phyloP scores from a whole-genome alignment of 2,329 filamentous ascomycete species.

The Ceratocystis alfenasii region DNA sequence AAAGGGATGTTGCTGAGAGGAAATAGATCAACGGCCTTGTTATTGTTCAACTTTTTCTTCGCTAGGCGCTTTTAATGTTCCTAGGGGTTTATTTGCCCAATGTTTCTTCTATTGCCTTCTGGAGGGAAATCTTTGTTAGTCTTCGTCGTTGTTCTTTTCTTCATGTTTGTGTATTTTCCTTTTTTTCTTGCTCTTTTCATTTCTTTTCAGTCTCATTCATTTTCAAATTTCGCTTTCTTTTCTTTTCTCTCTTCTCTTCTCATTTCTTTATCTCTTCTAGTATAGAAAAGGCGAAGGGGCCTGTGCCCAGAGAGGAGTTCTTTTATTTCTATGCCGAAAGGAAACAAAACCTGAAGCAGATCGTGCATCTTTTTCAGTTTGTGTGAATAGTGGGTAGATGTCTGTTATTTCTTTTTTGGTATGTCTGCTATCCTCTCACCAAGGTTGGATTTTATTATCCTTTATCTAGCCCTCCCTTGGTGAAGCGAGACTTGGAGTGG shows the following conservation, averaged over 20 bases:
- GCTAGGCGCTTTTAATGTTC: conserved; percentile 18
- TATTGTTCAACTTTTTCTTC: background rate
- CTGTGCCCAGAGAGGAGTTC: background rate
- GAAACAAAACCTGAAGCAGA: background rate
- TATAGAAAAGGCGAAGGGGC: background rate
- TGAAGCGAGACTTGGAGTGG: background rate
- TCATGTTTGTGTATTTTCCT: conserved; percentile 3
- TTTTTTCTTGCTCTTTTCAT: background rate
- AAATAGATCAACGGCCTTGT: background rate
- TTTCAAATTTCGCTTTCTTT: conserved; percentile 1
- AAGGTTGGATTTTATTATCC: background rate
- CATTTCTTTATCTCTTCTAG: background rate
- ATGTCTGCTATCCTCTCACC: background rate
- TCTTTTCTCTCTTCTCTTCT: conserved; percentile 1
- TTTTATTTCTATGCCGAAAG: background rate
- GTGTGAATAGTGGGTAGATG: background rate
- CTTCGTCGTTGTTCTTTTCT: background rate
- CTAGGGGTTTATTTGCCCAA: background rate
- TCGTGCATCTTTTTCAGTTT: background rate
- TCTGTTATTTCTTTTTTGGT: background rate
- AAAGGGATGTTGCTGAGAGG: background rate
- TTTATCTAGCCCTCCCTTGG: background rate
- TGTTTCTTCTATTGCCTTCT: conserved; percentile 2
- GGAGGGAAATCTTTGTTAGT: conserved; percentile 7
- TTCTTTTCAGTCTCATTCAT: background rate